Evolutionary conservation across 139 green algal genomes (phyloP), one percentile per base, ranked within the genome.

Genomic region (Tetradesmus obliquus): DNA sequence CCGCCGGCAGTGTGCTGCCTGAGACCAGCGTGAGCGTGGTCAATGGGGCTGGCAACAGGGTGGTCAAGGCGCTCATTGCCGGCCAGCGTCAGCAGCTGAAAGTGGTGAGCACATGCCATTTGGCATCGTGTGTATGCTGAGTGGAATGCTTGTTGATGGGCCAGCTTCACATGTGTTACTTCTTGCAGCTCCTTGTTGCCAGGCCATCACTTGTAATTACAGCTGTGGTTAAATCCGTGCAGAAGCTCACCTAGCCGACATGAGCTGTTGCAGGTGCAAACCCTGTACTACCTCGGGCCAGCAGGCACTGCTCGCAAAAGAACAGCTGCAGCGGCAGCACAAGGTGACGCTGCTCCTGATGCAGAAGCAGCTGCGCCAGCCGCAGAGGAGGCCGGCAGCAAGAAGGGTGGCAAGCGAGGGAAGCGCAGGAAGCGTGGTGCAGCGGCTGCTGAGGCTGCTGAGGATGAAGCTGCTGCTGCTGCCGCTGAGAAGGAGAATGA

Each of bases 1-100:
- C 58, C 2, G 96, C 95, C 3, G 95, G 96, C 19, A 94, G 84
- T 15, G 72, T 32, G 15, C 60, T 98, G 19, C 95, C 96, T 10
- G 94, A 95, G 51, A 97, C 91, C 20, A 91, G 91, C n/a, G 92
- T 95, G 13, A 91, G 85, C 8, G 89, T 98, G 15, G 24, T 93
- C n/a, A 96, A 91, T 72, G 92, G 91, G 2, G 55, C 57, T 1
- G 91, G 92, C 2, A 82, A 89, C 62, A 84, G 83, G 57, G 22
- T 96, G 57, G 92, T 90, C 54, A 89, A 87, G 54, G 74, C 82
- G 0, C 45, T 90, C 2, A 79, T 94, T 24, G 91, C 10, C 69
- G 95, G 95, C 5, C 84, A 97, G 84, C 93, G 94, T 72, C 72
- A 92, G 24, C 58, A 83, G 51, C 87, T 98, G 10, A 89, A 88